Percentiles rank a stretch among this genome's conserved stretches.
phyloP scores from a whole-genome alignment of 805 yeast genomes.

The Martiniozyma abietophila region DNA sequence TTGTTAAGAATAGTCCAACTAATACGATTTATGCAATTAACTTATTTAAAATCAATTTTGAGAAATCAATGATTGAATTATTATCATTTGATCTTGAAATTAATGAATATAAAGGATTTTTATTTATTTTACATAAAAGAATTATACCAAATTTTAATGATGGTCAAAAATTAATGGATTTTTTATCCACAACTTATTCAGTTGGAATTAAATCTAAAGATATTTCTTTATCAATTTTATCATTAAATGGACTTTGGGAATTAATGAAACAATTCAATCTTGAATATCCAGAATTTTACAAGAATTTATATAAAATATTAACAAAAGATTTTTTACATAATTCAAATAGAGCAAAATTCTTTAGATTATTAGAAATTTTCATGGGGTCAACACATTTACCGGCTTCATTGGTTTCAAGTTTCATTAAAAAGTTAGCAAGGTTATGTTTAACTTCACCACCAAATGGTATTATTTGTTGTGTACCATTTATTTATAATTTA shows the following conservation, averaged over 20 bases:
- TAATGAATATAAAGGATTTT: slow-evolving; percentile 58
- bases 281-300: slow-evolving; percentile 86
- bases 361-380: slow-evolving; percentile 79
- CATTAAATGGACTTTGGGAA: slow-evolving; percentile 81
- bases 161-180: slow-evolving; percentile 87
- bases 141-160: slow-evolving; percentile 71
- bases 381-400: slow-evolving; percentile 83
- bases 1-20: slow-evolving; percentile 36
- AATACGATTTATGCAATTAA: slow-evolving; percentile 25
- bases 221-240: slow-evolving; percentile 40
- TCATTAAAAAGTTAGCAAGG: slow-evolving; percentile 74
- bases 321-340: slow-evolving; percentile 70
- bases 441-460: slow-evolving; percentile 74
- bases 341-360: slow-evolving; percentile 75
- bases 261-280: slow-evolving; percentile 73
- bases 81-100: slow-evolving; percentile 32
- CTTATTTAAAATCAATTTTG: slow-evolving; percentile 55
- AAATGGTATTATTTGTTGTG: slow-evolving; percentile 73
- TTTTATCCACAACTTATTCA: slow-evolving; percentile 78
- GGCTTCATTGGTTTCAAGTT: slow-evolving; percentile 75
- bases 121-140: slow-evolving; percentile 70
- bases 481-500: slow-evolving; percentile 88
- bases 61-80: slow-evolving; percentile 53
- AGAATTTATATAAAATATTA: slow-evolving; percentile 70
- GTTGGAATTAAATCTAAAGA: slow-evolving; percentile 27